phyloP scores from a whole-genome alignment of 1,139 yeast genomes.

The Kluyveromyces sp. region DNA sequence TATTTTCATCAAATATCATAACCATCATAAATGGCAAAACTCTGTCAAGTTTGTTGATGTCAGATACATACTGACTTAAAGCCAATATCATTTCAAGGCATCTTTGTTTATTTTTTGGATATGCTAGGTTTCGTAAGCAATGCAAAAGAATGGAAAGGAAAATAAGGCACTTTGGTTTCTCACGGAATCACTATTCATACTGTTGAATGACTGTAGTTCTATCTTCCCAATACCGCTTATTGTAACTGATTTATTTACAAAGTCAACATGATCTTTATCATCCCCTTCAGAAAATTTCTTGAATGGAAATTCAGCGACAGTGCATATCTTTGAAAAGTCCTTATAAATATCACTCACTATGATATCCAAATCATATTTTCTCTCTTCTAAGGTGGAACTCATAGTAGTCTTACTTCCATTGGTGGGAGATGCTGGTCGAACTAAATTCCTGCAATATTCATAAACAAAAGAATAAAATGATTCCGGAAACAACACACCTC shows the following conservation, averaged over 20 bases:
- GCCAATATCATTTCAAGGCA: conserved; percentile 75
- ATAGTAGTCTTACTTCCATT: conserved; percentile 20
- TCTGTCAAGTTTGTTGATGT: conserved; percentile 79
- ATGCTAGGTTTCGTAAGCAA: conserved; percentile 54
- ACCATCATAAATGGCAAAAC: conserved; percentile 70
- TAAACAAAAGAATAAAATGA: conserved; percentile 66
- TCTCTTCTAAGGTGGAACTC: conserved; percentile 23
- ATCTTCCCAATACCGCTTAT: conserved; percentile 10
- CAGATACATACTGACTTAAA: conserved; percentile 67
- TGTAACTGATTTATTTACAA: background rate
- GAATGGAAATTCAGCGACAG: conserved; percentile 38
- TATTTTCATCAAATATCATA: conserved; percentile 44
- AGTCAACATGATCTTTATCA: background rate
- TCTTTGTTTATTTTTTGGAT: conserved; percentile 53
- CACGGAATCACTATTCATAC: conserved; percentile 6
- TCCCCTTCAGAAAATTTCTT: conserved; percentile 8
- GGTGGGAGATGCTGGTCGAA: conserved; percentile 24
- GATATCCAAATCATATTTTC: conserved; percentile 44
- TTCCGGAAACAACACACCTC: conserved; percentile 54
- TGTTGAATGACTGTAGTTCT: conserved; percentile 5
- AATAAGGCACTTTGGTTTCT: conserved; percentile 47
- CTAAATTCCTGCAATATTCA: conserved; percentile 48
- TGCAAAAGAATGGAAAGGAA: conserved; percentile 59
- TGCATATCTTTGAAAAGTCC: conserved; percentile 47
- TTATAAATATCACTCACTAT: conserved; percentile 51